Percentiles rank a stretch among this genome's conserved stretches.
phyloP scores from a whole-genome alignment of 225 moss, liverwort and hornwort genomes.

The Antitrichia curtipendula region DNA sequence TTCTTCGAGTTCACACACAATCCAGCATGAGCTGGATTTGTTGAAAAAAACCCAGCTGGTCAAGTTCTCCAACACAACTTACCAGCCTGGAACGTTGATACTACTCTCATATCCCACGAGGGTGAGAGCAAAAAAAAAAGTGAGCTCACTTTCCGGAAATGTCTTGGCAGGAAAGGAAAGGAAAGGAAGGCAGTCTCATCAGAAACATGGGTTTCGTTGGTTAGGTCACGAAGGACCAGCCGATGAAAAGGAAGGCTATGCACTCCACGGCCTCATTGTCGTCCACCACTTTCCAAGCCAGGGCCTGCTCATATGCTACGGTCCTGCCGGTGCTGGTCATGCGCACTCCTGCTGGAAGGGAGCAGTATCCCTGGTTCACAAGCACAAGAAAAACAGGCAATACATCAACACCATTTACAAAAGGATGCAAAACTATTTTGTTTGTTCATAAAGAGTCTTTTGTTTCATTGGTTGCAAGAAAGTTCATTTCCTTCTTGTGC shows the following conservation, averaged over 20 bases:
- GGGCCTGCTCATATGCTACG: conserved; percentile 58
- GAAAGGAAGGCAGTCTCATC: too few species aligned
- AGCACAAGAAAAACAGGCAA: not conserved
- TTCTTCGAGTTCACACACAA: not conserved
- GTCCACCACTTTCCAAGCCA: conserved; percentile 91
- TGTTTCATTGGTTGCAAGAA: not conserved
- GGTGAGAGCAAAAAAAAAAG: not conserved
- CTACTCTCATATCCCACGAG: not conserved
- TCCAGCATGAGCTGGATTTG: not conserved
- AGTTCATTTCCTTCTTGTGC: not conserved
- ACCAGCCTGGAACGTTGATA: not conserved
- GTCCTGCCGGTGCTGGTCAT: conserved; percentile 77
- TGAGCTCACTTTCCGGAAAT: not conserved
- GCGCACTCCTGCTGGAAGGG: conserved; percentile 76
- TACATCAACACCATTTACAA: not conserved
- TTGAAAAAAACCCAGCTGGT: not conserved
- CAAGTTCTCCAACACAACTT: not conserved
- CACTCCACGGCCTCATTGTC: conserved; percentile 71
- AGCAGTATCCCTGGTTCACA: conserved; percentile 59
- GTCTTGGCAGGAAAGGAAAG: not conserved
- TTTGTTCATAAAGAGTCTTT: not conserved
- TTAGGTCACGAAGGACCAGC: conserved; percentile 64
- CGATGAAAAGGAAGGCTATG: conserved; percentile 82
- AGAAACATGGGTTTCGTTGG: not conserved
- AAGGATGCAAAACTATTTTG: not conserved